Percentiles rank a stretch among this genome's conserved stretches.
phyloP scores from a whole-genome alignment of 2,329 filamentous ascomycete genomes.

The Aspergillus sp. region DNA sequence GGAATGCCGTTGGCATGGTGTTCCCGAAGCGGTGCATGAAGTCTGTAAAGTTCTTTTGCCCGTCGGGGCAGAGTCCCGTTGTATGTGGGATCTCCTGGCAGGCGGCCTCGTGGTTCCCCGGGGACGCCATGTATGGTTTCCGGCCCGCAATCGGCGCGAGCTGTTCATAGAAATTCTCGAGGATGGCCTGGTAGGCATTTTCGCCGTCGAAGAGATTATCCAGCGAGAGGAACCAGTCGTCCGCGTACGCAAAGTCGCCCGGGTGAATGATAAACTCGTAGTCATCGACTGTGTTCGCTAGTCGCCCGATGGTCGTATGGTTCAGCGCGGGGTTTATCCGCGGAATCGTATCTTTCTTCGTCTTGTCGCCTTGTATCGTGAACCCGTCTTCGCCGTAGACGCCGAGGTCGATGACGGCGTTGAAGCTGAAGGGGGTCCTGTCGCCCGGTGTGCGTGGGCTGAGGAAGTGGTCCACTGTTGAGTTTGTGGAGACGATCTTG shows the following conservation, averaged over 20 bases:
- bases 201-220: slow-evolving; percentile 55
- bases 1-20: slow-evolving; percentile 58
- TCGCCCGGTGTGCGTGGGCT: slow-evolving; percentile 60
- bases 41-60: slow-evolving; percentile 66
- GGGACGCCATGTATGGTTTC: slow-evolving; percentile 61
- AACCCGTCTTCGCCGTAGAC: slow-evolving; percentile 60
- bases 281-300: slow-evolving; percentile 57
- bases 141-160: slow-evolving; percentile 58
- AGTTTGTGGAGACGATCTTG: slow-evolving; percentile 62
- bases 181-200: slow-evolving; percentile 60
- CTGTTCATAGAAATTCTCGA: slow-evolving; percentile 62
- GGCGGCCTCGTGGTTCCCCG: slow-evolving; percentile 64
- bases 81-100: slow-evolving; percentile 45
- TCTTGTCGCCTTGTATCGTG: slow-evolving; percentile 51
- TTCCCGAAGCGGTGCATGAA: slow-evolving; percentile 60
- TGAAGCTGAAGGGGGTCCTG: slow-evolving; percentile 57
- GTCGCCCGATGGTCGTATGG: slow-evolving; percentile 62
- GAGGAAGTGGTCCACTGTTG: slow-evolving; percentile 57
- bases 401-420: slow-evolving; percentile 60
- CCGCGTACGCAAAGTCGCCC: slow-evolving; percentile 61
- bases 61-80: slow-evolving; percentile 38
- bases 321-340: slow-evolving; percentile 57
- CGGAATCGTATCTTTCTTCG: slow-evolving; percentile 57
- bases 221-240: slow-evolving; percentile 58
- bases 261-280: slow-evolving; percentile 56